phyloP scores from a whole-genome alignment of 768 basidiomycete species.

The Steccherinum ochraceum region DNA sequence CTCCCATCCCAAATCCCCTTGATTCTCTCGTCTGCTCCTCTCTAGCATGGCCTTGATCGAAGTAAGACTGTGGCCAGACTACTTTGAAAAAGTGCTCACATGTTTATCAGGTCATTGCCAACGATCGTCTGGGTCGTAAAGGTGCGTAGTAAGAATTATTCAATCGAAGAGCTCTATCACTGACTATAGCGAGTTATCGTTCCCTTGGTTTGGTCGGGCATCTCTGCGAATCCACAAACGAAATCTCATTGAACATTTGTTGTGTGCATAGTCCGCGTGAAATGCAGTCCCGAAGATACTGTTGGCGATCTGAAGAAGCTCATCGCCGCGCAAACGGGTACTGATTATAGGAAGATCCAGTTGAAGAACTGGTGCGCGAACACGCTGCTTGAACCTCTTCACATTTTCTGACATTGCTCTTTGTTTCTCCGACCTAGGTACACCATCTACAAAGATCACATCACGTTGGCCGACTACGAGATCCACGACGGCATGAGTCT shows the following conservation, averaged over 20 bases:
- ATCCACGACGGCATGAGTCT: conserved; percentile 91
- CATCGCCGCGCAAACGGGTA: conserved; percentile 95
- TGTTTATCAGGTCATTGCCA: conserved; percentile 96
- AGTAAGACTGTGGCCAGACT: too few species aligned
- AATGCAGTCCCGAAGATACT: conserved; percentile 92
- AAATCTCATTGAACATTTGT: not conserved
- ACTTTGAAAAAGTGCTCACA: too few species aligned
- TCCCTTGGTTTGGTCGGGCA: too few species aligned
- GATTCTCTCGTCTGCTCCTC: not conserved
- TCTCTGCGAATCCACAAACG: not conserved
- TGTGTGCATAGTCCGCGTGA: conserved; percentile 91
- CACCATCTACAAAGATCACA: conserved; percentile 93
- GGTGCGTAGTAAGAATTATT: conserved; percentile 40
- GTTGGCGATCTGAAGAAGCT: conserved; percentile 97
- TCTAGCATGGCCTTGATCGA: conserved; percentile 26
- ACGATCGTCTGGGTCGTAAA: conserved; percentile 93
- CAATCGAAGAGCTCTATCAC: not conserved
- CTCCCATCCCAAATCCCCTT: not conserved
- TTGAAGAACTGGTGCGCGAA: conserved; percentile 89
- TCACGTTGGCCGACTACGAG: conserved; percentile 88
- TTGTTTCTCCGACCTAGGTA: conserved; percentile 67
- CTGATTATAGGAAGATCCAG: conserved; percentile 76
- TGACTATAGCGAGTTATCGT: not conserved
- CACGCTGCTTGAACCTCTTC: not conserved
- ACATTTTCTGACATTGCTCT: not conserved